Percentiles rank a stretch among this genome's conserved stretches.
phyloP scores from a whole-genome alignment of 1,284 basidiomycete genomes.

The Lentinus polychrous region DNA sequence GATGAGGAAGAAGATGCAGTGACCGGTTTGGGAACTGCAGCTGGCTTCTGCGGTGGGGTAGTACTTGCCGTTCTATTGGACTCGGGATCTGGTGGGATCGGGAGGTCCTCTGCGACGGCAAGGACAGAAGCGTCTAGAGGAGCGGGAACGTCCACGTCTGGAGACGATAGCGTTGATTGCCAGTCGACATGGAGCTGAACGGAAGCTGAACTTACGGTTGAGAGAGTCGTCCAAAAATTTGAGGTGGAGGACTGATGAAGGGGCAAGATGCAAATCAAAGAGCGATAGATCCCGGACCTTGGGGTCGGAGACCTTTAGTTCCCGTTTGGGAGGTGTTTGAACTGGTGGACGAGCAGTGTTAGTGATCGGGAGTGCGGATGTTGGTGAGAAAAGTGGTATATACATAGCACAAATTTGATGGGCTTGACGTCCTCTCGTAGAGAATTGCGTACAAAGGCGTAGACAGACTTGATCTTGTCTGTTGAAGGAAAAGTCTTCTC shows the following conservation, averaged over 20 bases:
- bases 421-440: constrained; percentile 66
- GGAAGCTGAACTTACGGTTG: constrained; percentile 48
- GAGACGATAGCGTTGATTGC: neutral
- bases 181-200: too few species aligned
- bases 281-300: constrained; percentile 62
- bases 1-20: constrained; percentile 20
- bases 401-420: constrained; percentile 79
- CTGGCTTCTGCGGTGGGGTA: constrained; percentile 2
- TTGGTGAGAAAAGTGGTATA: constrained; percentile 20
- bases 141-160: constrained; percentile 39
- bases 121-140: constrained; percentile 59
- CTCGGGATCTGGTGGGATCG: constrained; percentile 38
- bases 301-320: constrained; percentile 73
- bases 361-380: neutral
- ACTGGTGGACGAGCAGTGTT: constrained; percentile 35
- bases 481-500: constrained; percentile 72
- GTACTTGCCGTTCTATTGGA: constrained; percentile 10
- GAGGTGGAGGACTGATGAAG: constrained; percentile 71
- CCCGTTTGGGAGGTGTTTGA: constrained; percentile 74
- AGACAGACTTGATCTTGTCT: constrained; percentile 73
- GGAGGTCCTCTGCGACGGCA: constrained; percentile 54
- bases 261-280: constrained; percentile 67
- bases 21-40: constrained; percentile 9
- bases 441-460: constrained; percentile 74
- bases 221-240: constrained; percentile 67